Evolutionary conservation across 1,284 basidiomycete genomes (phyloP).

Genomic region (Vanrija sp.): DNA sequence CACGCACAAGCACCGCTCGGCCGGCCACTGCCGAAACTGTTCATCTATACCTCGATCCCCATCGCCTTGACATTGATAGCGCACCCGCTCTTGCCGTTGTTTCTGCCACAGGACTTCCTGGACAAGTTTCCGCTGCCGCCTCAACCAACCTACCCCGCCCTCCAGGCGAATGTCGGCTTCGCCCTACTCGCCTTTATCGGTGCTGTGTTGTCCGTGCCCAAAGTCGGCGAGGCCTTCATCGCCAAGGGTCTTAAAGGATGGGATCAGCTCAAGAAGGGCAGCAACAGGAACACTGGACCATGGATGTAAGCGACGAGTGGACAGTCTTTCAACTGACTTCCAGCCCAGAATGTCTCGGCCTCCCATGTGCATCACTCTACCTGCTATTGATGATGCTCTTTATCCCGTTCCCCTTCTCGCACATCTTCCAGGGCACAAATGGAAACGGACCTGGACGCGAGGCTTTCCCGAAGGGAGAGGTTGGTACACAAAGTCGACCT

Average conservation of each 20-base stretch:
- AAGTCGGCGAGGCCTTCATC: conserved; percentile 67
- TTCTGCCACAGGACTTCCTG: conserved; percentile 25
- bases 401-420: conserved; percentile 83
- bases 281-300: conserved; percentile 48
- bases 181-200: conserved; percentile 72
- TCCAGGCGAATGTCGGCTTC: conserved; percentile 67
- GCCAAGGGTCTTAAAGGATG: conserved; percentile 71
- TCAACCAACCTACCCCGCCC: conserved; percentile 41
- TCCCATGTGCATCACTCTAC: conserved; percentile 85
- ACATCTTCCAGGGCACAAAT: conserved; percentile 53
- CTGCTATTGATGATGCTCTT: conserved; percentile 79
- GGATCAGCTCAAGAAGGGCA: conserved; percentile 68
- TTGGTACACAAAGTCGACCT: conserved; percentile 42
- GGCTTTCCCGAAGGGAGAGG: conserved; percentile 84
- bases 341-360: conserved; percentile 90
- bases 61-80: conserved; percentile 36
- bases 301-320: conserved; percentile 58
- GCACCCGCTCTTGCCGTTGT: conserved; percentile 38
- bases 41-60: conserved; percentile 35
- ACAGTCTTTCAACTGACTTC: no score
- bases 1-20: conserved; percentile 11
- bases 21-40: conserved; percentile 29
- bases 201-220: conserved; percentile 68
- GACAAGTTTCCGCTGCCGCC: conserved; percentile 25
- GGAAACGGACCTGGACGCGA: conserved; percentile 25